These are phyloP conservation scores for Calocera viscosa DNA, from an alignment of 768 basidiomycete species.

Conservation along the genomic window DNA sequence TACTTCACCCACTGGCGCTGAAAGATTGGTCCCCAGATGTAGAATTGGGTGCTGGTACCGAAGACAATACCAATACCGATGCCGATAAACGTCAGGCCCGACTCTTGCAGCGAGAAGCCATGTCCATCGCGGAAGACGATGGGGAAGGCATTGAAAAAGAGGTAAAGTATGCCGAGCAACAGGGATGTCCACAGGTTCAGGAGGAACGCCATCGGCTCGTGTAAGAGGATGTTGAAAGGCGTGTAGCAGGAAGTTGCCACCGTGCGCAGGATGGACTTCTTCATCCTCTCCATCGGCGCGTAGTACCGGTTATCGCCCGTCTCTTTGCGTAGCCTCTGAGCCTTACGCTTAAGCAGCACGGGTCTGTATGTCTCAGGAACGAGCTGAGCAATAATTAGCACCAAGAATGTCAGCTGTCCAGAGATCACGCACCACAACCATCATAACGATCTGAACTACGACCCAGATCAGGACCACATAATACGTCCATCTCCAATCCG, in stretches of 20 bases:
- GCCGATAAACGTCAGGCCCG: slow-evolving; percentile 40
- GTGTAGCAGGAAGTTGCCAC: slow-evolving; percentile 49
- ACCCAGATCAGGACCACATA: slow-evolving; percentile 59
- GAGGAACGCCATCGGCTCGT: slow-evolving; percentile 52
- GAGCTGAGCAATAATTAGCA: slow-evolving; percentile 30
- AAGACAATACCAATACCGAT: slow-evolving; percentile 39
- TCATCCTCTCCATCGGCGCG: slow-evolving; percentile 45
- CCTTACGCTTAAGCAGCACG: slow-evolving; percentile 48
- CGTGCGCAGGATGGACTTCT: slow-evolving; percentile 35
- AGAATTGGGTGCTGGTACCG: slow-evolving; percentile 31
- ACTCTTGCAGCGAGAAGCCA: slow-evolving; percentile 41
- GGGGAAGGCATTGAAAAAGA: slow-evolving; percentile 47
- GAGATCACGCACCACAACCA: slow-evolving; percentile 35
- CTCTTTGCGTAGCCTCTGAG: slow-evolving; percentile 38
- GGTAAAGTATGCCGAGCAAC: slow-evolving; percentile 36
- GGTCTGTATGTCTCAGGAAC: slow-evolving; percentile 65
- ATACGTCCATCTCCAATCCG: slow-evolving; percentile 68
- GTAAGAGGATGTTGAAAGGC: slow-evolving; percentile 51
- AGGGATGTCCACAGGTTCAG: slow-evolving; percentile 23
- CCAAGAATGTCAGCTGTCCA: too few species aligned
- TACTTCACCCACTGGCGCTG: slow-evolving; percentile 13
- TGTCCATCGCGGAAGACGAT: slow-evolving; percentile 39
- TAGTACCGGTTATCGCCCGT: slow-evolving; percentile 44
- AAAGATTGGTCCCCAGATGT: slow-evolving; percentile 9
- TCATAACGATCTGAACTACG: slow-evolving; percentile 37